phyloP scores from a whole-genome alignment of 495 filamentous ascomycete species.

The Penicillium waksmanii region DNA sequence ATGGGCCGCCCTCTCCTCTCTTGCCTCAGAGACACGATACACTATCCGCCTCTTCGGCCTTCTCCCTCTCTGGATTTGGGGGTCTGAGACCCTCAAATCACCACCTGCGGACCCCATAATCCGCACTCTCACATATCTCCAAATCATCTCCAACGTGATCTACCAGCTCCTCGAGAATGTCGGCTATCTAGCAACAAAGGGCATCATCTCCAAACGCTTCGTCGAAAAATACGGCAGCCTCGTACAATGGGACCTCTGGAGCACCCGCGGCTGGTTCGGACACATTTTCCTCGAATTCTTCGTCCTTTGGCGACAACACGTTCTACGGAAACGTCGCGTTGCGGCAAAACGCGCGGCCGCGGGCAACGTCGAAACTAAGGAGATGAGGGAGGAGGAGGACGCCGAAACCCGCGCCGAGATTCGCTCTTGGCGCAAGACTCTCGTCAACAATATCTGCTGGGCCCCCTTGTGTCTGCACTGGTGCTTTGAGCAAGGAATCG shows the following conservation, averaged over 20 bases:
- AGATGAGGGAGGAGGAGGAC: constrained; percentile 41
- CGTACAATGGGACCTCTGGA: constrained; percentile 68
- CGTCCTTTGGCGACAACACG: constrained; percentile 57
- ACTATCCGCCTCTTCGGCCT: constrained; percentile 81
- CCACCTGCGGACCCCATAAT: constrained; percentile 53
- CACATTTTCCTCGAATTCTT: constrained; percentile 79
- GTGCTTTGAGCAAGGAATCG: constrained; percentile 75
- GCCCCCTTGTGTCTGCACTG: constrained; percentile 75
- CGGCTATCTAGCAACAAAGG: constrained; percentile 73
- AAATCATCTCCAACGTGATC: constrained; percentile 64
- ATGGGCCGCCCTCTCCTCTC: constrained; percentile 54
- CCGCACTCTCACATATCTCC: constrained; percentile 61
- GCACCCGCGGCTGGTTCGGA: constrained; percentile 75
- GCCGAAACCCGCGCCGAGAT: constrained; percentile 45
- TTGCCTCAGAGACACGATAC: constrained; percentile 70
- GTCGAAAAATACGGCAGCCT: constrained; percentile 63
- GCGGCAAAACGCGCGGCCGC: constrained; percentile 22
- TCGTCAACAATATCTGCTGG: constrained; percentile 58
- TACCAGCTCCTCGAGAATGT: constrained; percentile 87
- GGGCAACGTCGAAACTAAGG: constrained; percentile 23
- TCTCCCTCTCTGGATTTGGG: constrained; percentile 78
- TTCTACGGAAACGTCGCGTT: constrained; percentile 36
- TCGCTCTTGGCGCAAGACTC: constrained; percentile 48
- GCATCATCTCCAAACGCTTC: constrained; percentile 41
- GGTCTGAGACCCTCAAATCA: constrained; percentile 51